phyloP scores from a whole-genome alignment of 345 rosid species.

The Lepidium sativum region DNA sequence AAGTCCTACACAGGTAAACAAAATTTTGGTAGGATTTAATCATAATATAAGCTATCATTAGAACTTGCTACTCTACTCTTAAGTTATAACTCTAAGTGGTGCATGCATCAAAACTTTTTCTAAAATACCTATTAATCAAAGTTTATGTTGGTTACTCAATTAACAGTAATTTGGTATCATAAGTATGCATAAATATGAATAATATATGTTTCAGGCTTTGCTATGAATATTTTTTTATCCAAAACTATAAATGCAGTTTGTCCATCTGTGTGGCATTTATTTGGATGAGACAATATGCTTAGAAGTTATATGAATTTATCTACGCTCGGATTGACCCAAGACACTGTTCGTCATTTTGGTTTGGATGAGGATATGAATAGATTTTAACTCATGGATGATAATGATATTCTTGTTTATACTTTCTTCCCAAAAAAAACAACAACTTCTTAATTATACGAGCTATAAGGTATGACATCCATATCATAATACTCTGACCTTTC shows the following conservation, averaged over 20 bases:
- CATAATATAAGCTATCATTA: not conserved
- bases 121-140: not conserved
- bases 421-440: conserved; percentile 90
- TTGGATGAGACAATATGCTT: conserved; percentile 10
- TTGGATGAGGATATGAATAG: conserved; percentile 60
- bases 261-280: not conserved
- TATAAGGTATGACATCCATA: conserved; percentile 75
- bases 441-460: conserved; percentile 76
- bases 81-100: not conserved
- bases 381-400: conserved; percentile 59
- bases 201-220: not conserved
- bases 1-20: conserved; percentile 78
- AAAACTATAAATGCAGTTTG: not conserved
- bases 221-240: not conserved
- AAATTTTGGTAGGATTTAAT: conserved; percentile 2
- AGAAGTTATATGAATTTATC: no score
- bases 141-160: not conserved
- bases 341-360: conserved; percentile 69
- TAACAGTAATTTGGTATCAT: not conserved
- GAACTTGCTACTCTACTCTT: conserved; percentile 9
- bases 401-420: conserved; percentile 82
- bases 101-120: not conserved
- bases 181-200: not conserved
- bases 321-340: conserved; percentile 59
- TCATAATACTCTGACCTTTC: conserved; percentile 54